A percentile compares a stretch with the other conserved stretches of the same genome.
Conservation (phyloP, 371 early-diverging fungal species). For the Mucor piriformis region DNA sequence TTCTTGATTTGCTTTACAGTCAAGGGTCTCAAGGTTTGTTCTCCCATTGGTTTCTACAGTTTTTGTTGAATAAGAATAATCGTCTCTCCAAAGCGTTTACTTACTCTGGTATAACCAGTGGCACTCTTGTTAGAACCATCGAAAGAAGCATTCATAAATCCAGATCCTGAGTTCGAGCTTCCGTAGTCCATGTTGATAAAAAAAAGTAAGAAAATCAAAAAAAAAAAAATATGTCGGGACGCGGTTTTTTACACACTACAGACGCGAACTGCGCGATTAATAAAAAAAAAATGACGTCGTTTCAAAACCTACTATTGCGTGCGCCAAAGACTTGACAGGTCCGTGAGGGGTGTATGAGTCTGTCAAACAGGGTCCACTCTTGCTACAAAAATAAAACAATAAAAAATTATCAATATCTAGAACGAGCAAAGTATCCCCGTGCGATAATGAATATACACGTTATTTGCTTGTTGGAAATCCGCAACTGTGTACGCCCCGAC, state of each 20-base stretch:
- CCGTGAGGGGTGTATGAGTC: no score
- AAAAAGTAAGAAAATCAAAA: neutral
- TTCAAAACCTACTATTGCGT: no score
- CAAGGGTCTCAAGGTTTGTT: constrained; percentile 67
- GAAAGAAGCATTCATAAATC: constrained; percentile 13
- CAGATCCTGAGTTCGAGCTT: constrained; percentile 6
- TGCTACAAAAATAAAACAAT: no score
- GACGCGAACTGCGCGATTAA: constrained; percentile 14
- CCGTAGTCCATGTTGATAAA: constrained; percentile 1
- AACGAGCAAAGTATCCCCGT: no score
- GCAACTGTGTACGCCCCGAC: no score
- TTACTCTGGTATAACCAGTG: constrained; percentile 11
- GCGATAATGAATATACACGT: no score
- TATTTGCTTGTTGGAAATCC: no score
- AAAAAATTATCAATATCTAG: no score
- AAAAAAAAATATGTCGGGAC: neutral
- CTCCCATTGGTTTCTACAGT: constrained; percentile 39
- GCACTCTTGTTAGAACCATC: neutral
- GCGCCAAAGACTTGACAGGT: no score
- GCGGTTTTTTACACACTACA: neutral
- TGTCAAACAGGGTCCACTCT: no score
- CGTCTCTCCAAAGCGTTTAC: neutral
- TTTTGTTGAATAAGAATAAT: neutral
- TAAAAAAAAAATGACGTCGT: no score
- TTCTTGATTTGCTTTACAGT: constrained; percentile 72